Base-by-base conservation (phyloP, 768 basidiomycete species). In the Boletus rubescentipes region DNA sequence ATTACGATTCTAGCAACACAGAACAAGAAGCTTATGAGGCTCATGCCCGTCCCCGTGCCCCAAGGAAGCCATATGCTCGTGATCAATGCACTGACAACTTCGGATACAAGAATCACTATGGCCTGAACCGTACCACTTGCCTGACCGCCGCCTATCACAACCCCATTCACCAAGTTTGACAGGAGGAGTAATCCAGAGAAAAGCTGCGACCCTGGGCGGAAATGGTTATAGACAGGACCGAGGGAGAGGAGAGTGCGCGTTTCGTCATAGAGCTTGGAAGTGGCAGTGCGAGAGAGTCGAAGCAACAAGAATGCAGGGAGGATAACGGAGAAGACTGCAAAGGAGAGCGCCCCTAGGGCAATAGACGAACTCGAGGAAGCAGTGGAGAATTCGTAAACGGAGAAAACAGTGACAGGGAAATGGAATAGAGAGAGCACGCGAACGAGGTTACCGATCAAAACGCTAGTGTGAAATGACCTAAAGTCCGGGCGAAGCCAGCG, bases 11-110 rank as follows among this genome's bases (percentile, higher is more conserved):
- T 79, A 20, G 90, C 86, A 5, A 96, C 90, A 54, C 92, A 93
- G 63, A 96, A 88, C 64, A 97, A 75, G 77, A 98, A 98, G 68
- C 91, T 93, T 54, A 96, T 87, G 34, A 94, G 78, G 14, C 95
- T 96, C 97, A 98, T 98, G 57, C 93, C 91, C 2, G 96, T 93
- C 2, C 96, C 93, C 49, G 89, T 89, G 30, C 92, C 93, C 96
- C 96, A 99, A 16, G 95, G 95, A 54, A 97, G 80, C 93, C 93
- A 97, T 31, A 96, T 77, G 57, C 91, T 94, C 31, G 95, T 97
- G 26, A 91, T 83, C 53, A 98, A 75, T 6, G 94, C 91, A 40
- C 89, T 86, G 20, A 79, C 78, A 15, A 99, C 88, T 69, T 99
- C 97, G 18, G 93, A 82, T 30, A 97, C 80, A 26, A 98, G 78